phyloP scores from a whole-genome alignment of 176 grass and related monocot species.

The Dactylis glomerata region DNA sequence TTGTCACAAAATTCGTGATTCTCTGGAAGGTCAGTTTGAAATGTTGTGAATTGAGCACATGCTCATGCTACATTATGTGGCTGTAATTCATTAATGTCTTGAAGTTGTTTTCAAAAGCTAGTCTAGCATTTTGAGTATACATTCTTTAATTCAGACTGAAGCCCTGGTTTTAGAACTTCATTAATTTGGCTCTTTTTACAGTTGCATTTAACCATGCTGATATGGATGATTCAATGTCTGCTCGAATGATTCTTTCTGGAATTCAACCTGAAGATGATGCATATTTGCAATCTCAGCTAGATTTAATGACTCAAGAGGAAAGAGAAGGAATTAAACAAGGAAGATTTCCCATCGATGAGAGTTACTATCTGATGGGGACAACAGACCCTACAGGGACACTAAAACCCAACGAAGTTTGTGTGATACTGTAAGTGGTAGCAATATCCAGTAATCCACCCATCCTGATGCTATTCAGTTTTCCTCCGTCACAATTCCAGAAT shows the following conservation, averaged over 20 bases:
- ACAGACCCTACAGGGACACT: constrained; percentile 53
- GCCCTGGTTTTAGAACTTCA: background rate
- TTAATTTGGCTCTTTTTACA: constrained; percentile 24
- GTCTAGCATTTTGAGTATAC: background rate
- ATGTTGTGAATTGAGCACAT: background rate
- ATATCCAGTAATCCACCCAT: too few species aligned
- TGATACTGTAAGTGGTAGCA: constrained; percentile 57
- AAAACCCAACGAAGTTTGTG: constrained; percentile 55
- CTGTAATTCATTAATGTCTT: background rate
- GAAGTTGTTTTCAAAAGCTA: background rate
- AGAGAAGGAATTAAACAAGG: constrained; percentile 49
- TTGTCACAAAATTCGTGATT: too few species aligned
- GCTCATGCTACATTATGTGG: background rate
- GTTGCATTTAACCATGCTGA: constrained; percentile 51
- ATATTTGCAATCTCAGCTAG: constrained; percentile 46
- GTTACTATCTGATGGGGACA: constrained; percentile 71
- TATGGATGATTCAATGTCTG: constrained; percentile 57
- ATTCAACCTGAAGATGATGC: constrained; percentile 39
- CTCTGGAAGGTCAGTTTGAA: too few species aligned
- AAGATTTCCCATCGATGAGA: constrained; percentile 51
- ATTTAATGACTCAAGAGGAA: constrained; percentile 32
- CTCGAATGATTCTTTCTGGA: constrained; percentile 62
- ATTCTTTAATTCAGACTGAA: background rate
- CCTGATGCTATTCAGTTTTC: background rate
- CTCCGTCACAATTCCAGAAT: too few species aligned